Evolutionary conservation across 495 filamentous ascomycete genomes (phyloP), one percentile per base, ranked within the genome.

Genomic region (Penicillium silybi): DNA sequence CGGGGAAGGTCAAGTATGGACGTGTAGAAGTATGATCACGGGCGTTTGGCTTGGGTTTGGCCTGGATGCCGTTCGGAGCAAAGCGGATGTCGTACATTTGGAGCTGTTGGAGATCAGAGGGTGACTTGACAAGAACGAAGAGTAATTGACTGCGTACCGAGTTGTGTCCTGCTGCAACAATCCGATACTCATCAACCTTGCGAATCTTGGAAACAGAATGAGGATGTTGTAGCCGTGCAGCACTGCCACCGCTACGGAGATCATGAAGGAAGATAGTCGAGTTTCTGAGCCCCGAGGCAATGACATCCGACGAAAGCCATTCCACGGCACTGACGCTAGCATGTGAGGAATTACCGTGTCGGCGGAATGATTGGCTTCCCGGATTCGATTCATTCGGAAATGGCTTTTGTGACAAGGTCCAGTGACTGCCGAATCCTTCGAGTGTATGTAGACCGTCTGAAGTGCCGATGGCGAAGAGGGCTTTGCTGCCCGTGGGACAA

Each of bases 11-110:
- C 22, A 75, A 53, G 44, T 73, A 77, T 3, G 73, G 68, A 32
- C 50, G 62, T 1, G 65, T 73, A 2, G 68, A 69, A 10, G 58
- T 67, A 26, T 69, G 62, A 0, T 53, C 45, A 18, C 46, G 53
- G 40, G 52, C 47, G 18, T 59, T 60, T 15, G 64, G 61, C n/a
- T 64, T 62, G 11, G 65, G 64, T 26, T 62, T 64, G 13, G 44
- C 56, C 37, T 71, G 67, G 9, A 65, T 39, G 34, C 62, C 63
- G 32, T 67, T 66, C 10, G 62, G 52, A 0, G 68, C 59, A 47
- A 61, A 75, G 19, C 73, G 72, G n/a, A 77, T 57, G 45, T 77
- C 73, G 50, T 74, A 75, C 66, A 75, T 74, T 58, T 69, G 57
- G n/a, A 75, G 59, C 73, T 75, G 44, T 15, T 17, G 3, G 11